Evolutionary conservation across 495 filamentous ascomycete genomes (phyloP).

Genomic region (Geopyxis carbonaria): DNA sequence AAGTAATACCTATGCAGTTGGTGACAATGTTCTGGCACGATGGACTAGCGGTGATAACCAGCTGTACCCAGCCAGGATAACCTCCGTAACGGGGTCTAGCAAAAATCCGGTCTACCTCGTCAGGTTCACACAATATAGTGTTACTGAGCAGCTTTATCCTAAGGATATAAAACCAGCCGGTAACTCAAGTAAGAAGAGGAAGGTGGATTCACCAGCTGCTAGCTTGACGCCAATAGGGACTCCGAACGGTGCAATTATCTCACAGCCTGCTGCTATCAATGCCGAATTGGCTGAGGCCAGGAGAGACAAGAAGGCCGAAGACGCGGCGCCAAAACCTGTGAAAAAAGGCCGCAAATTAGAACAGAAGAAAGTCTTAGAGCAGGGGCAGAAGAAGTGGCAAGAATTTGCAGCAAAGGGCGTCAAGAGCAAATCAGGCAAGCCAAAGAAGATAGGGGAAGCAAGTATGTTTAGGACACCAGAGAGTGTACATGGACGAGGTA

Average conservation of each 20-base stretch:
- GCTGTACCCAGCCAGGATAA: constrained; percentile 88
- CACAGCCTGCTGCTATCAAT: constrained; percentile 73
- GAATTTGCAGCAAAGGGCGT: constrained; percentile 72
- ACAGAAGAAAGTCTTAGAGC: constrained; percentile 75
- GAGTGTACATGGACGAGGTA: constrained; percentile 71
- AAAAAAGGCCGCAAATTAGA: constrained; percentile 71
- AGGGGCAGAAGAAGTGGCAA: constrained; percentile 85
- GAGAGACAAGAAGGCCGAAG: constrained; percentile 44
- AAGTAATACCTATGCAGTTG: constrained; percentile 54
- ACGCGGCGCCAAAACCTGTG: constrained; percentile 45
- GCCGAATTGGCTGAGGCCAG: constrained; percentile 55
- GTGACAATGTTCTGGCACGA: constrained; percentile 75
- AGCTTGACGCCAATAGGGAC: constrained; percentile 24
- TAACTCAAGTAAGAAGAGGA: constrained; percentile 63
- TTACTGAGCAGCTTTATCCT: constrained; percentile 64
- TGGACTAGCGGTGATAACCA: constrained; percentile 78
- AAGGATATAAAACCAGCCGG: constrained; percentile 69
- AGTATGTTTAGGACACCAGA: constrained; percentile 95
- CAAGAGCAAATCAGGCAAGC: constrained; percentile 37
- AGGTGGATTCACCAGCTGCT: constrained; percentile 53
- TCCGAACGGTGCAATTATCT: constrained; percentile 46
- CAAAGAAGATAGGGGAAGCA: constrained; percentile 50
- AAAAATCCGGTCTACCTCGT: constrained; percentile 81
- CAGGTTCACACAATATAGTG: constrained; percentile 79
- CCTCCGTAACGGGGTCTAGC: constrained; percentile 76